Percentiles rank a stretch among this genome's conserved stretches.
Conservation (phyloP, 148 eudicot species). For the Vaccinium corymbosum region DNA sequence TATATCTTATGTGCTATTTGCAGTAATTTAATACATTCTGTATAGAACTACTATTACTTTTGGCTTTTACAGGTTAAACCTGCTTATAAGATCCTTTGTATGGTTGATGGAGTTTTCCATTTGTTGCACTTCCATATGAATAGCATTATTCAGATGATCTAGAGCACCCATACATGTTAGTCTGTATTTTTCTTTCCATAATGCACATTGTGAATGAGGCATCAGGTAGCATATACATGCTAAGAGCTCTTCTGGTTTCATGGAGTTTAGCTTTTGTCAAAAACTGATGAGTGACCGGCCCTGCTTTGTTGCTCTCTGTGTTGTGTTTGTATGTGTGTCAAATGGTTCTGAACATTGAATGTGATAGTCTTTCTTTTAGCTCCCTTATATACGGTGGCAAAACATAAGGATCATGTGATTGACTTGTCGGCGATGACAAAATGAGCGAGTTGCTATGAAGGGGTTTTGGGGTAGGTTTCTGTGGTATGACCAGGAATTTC, state of each 20-base stretch:
- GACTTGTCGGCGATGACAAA: not conserved
- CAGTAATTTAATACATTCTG: not conserved
- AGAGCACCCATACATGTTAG: not conserved
- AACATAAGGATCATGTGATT: not conserved
- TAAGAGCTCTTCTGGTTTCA: not conserved
- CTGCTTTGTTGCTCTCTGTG: not conserved
- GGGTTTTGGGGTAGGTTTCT: not conserved
- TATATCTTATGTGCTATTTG: not conserved
- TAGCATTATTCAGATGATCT: not conserved
- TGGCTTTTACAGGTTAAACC: too few relatives aligned
- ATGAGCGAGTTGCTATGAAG: not conserved
- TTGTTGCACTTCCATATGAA: not conserved
- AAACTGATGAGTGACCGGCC: not conserved
- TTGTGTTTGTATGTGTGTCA: not conserved
- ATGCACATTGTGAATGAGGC: not conserved
- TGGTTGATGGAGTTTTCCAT: not conserved
- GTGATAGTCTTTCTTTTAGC: not conserved
- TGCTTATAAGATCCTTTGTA: not conserved
- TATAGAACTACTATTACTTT: not conserved
- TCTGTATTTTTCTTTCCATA: not conserved
- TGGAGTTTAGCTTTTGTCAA: not conserved
- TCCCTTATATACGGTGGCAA: not conserved
- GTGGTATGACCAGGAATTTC: not conserved
- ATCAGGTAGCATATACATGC: conserved; percentile 1
- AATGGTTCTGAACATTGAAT: not conserved